Conservation (phyloP, 2,329 filamentous ascomycete species). For the Pezizomycotina sp. region DNA sequence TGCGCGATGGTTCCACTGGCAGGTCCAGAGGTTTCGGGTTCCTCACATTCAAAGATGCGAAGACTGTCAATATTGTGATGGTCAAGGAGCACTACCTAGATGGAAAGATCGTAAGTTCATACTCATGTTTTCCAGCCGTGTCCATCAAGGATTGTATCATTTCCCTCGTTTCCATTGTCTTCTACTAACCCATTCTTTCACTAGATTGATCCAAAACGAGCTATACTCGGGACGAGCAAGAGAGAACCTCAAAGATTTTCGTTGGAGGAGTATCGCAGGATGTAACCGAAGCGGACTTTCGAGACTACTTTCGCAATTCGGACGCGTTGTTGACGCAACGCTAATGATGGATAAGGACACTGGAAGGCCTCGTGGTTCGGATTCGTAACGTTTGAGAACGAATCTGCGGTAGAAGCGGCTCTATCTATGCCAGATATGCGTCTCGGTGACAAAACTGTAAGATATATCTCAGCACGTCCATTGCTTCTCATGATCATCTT, state of each 20-base stretch:
- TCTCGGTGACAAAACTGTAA: slow-evolving; percentile 68
- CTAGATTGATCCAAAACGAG: slow-evolving; percentile 93
- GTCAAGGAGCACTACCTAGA: slow-evolving; percentile 97
- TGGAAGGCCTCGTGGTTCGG: slow-evolving; percentile 92
- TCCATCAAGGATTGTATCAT: slow-evolving; percentile 12
- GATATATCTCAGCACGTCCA: background rate
- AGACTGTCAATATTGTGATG: slow-evolving; percentile 98
- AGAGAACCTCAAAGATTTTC: slow-evolving; percentile 97
- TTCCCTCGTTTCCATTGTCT: slow-evolving; percentile 1
- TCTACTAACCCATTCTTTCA: slow-evolving; percentile 12
- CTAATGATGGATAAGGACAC: slow-evolving; percentile 99
- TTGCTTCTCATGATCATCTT: background rate
- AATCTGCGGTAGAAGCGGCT: slow-evolving; percentile 83
- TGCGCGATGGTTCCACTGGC: slow-evolving; percentile 87
- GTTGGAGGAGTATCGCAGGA: slow-evolving; percentile 96
- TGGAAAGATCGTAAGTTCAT: slow-evolving; percentile 74
- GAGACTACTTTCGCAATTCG: slow-evolving; percentile 92
- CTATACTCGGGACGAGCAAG: slow-evolving; percentile 94
- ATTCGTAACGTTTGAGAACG: slow-evolving; percentile 95
- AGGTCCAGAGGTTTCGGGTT: slow-evolving; percentile 94
- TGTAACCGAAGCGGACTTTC: slow-evolving; percentile 88
- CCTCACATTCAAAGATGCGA: slow-evolving; percentile 91
- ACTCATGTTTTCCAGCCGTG: slow-evolving; percentile 18
- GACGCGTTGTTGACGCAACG: slow-evolving; percentile 87
- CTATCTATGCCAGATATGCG: slow-evolving; percentile 61